Percentiles rank a stretch among this genome's conserved stretches.
phyloP scores from a whole-genome alignment of 768 basidiomycete species.

The Tylopilus balloui region DNA sequence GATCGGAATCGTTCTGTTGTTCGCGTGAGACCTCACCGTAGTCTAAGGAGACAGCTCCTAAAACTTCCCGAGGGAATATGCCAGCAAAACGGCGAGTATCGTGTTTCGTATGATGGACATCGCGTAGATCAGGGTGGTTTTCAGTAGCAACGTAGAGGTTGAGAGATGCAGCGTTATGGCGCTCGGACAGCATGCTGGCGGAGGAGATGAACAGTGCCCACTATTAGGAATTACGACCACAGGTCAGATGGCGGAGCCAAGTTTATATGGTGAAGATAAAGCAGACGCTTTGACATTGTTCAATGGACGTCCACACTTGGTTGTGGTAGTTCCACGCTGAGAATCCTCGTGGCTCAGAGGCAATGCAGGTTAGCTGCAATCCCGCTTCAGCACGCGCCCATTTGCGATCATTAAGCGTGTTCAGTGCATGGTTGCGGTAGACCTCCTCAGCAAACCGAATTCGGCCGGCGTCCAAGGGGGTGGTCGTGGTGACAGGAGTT shows the following conservation, averaged over 20 bases:
- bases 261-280: conserved; percentile 18
- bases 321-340: conserved; percentile 15
- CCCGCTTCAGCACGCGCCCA: neutral
- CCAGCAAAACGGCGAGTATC: conserved; percentile 29
- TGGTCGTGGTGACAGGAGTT: neutral
- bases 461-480: too few relatives aligned
- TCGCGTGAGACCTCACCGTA: conserved; percentile 9
- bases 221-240: conserved; percentile 3
- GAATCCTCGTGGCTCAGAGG: conserved; percentile 13
- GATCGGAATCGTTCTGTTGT: conserved; percentile 11
- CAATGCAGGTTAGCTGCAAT: conserved; percentile 10
- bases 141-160: conserved; percentile 3
- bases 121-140: neutral
- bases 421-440: too few relatives aligned
- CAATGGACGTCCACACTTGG: conserved; percentile 19
- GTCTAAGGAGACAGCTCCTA: conserved; percentile 2
- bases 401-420: neutral
- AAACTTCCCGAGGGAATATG: conserved; percentile 17
- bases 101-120: neutral
- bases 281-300: conserved; percentile 26
- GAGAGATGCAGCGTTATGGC: neutral
- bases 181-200: conserved; percentile 10
- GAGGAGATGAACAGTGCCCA: neutral
- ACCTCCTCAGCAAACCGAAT: too few relatives aligned
- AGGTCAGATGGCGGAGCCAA: neutral